A percentile compares a stretch with the other conserved stretches of the same genome.
Evolutionary conservation across 371 early-diverging fungal species (phyloP).

Genomic region (Lichtheimia ornata): DNA sequence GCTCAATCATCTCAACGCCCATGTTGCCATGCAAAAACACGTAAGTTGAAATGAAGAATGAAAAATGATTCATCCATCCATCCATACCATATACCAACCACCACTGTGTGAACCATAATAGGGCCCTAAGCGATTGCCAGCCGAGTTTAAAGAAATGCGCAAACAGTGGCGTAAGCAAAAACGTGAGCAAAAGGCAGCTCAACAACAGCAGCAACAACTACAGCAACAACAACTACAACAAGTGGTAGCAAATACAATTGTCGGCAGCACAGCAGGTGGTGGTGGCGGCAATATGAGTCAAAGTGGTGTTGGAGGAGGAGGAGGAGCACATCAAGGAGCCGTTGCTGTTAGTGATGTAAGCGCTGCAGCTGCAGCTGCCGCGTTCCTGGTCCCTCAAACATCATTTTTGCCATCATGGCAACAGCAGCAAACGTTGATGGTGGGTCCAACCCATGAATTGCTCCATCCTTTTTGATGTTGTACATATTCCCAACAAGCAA

Average conservation of each 20-base stretch:
- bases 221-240: not conserved
- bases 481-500: no score
- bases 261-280: no score
- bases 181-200: constrained; percentile 32
- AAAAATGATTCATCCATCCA: no score
- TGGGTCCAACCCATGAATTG: no score
- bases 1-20: constrained; percentile 73
- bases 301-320: no score
- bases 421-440: no score
- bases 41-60: constrained; percentile 29
- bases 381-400: not conserved
- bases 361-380: constrained; percentile 5
- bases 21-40: constrained; percentile 73
- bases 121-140: constrained; percentile 31
- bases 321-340: no score
- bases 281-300: no score
- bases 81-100: not conserved
- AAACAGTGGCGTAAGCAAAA: constrained; percentile 48
- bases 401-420: no score
- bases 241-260: no score
- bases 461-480: no score
- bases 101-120: constrained; percentile 11
- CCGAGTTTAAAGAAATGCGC: constrained; percentile 59
- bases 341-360: no score
- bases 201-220: constrained; percentile 19